Evolutionary conservation across 2,329 filamentous ascomycete genomes (phyloP).

Genomic region (Epichloe hybrida): DNA sequence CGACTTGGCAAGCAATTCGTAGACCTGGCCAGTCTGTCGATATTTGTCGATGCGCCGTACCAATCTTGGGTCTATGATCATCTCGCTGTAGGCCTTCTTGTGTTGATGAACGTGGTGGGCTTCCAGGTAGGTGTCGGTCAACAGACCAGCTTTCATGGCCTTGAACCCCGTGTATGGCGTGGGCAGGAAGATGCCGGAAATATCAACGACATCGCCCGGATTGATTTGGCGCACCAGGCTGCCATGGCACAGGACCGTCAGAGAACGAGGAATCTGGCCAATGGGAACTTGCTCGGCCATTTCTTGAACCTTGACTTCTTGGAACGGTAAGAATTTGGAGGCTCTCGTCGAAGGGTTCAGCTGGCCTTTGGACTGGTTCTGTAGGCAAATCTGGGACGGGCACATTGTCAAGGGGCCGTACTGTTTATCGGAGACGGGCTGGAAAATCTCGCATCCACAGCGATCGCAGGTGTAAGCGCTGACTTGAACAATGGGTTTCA

Average conservation of each 20-base stretch:
- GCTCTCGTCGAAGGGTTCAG: slow-evolving; percentile 89
- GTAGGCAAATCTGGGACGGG: slow-evolving; percentile 77
- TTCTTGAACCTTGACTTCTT: slow-evolving; percentile 97
- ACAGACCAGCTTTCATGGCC: slow-evolving; percentile 86
- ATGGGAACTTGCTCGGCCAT: slow-evolving; percentile 99
- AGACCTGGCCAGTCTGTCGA: slow-evolving; percentile 76
- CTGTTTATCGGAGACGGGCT: slow-evolving; percentile 82
- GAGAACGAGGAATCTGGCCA: slow-evolving; percentile 83
- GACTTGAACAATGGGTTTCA: slow-evolving; percentile 94
- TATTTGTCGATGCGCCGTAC: slow-evolving; percentile 77
- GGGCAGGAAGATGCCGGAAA: slow-evolving; percentile 89
- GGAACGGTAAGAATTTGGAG: slow-evolving; percentile 93
- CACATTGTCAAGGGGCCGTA: slow-evolving; percentile 80
- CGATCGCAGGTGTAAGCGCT: slow-evolving; percentile 96
- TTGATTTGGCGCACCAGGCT: slow-evolving; percentile 75
- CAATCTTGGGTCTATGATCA: slow-evolving; percentile 67
- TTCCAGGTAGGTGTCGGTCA: slow-evolving; percentile 95
- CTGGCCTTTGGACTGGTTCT: slow-evolving; percentile 85
- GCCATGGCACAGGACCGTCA: slow-evolving; percentile 84
- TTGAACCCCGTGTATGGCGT: slow-evolving; percentile 99
- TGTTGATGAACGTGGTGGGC: slow-evolving; percentile 89
- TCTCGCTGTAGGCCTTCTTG: slow-evolving; percentile 95
- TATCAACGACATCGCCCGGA: slow-evolving; percentile 86
- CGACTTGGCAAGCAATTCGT: slow-evolving; percentile 88
- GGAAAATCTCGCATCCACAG: slow-evolving; percentile 94